Conservation (phyloP, 805 yeast species). For the Metschnikowia cubensis region DNA sequence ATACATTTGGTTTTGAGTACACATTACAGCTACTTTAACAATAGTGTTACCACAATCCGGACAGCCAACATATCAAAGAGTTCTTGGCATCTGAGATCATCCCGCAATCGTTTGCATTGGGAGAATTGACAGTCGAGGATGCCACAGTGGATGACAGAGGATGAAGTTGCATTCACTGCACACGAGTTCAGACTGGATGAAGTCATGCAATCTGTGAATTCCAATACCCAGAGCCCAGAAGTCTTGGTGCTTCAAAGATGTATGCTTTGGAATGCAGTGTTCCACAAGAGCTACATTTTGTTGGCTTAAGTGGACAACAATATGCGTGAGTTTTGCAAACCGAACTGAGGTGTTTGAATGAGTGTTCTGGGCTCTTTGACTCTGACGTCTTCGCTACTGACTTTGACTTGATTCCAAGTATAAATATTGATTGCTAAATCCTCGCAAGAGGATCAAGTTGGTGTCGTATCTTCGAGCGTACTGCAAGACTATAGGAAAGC, state of each 20-base stretch:
- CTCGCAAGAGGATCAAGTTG: slow-evolving; percentile 28
- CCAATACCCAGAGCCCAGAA: slow-evolving; percentile 31
- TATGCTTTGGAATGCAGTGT: slow-evolving; percentile 55
- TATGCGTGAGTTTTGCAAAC: slow-evolving; percentile 28
- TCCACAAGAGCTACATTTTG: slow-evolving; percentile 54
- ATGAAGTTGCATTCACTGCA: slow-evolving; percentile 71
- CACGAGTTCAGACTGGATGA: slow-evolving; percentile 63
- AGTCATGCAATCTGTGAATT: slow-evolving; percentile 27
- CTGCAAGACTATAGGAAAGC: slow-evolving; percentile 54
- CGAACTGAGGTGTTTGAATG: slow-evolving; percentile 13
- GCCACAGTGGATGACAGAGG: slow-evolving; percentile 46
- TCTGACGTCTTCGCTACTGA: slow-evolving; percentile 52
- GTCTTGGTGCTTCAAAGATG: slow-evolving; percentile 48
- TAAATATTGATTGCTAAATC: slow-evolving; percentile 26
- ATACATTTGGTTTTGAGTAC: too few relatives aligned
- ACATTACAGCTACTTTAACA: slow-evolving; percentile 34
- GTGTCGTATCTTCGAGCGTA: slow-evolving; percentile 58
- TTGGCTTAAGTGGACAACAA: slow-evolving; percentile 50
- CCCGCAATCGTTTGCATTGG: slow-evolving; percentile 32
- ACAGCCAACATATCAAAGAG: slow-evolving; percentile 19
- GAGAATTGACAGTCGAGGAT: slow-evolving; percentile 37
- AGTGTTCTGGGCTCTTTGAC: slow-evolving; percentile 49
- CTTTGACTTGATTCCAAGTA: slow-evolving; percentile 51
- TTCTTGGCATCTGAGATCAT: slow-evolving; percentile 31
- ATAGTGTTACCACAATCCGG: slow-evolving; percentile 23